These are phyloP conservation scores for Tetrahymena malaccensis DNA, from an alignment of 73 alveolate species.

Conservation along the genomic window DNA sequence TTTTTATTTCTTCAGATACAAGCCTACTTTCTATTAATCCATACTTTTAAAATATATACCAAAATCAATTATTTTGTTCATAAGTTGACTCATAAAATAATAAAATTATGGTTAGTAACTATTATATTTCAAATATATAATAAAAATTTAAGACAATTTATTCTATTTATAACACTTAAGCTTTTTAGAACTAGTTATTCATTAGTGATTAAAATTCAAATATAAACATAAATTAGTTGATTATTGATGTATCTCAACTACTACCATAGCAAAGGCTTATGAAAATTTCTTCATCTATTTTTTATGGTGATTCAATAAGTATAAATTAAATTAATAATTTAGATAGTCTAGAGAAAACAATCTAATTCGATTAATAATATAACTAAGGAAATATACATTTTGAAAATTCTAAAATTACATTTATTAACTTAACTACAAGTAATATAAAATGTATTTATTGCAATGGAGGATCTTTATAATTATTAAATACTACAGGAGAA, in stretches of 20 bases:
- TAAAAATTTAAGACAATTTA: background rate
- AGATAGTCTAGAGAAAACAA: background rate
- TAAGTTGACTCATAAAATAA: background rate
- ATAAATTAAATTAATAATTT: background rate
- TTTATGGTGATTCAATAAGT: background rate
- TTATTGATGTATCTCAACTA: background rate
- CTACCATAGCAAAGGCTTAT: background rate
- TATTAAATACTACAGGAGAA: background rate
- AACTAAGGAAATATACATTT: background rate
- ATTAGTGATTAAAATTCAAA: background rate
- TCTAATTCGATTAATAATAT: background rate
- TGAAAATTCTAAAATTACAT: background rate
- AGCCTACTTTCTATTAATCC: background rate
- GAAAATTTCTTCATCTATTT: background rate
- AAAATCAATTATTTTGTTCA: background rate
- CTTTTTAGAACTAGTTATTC: background rate
- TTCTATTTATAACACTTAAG: background rate
- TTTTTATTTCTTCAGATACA: background rate
- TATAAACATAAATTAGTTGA: background rate
- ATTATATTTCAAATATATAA: background rate
- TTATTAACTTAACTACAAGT: background rate
- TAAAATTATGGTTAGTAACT: background rate
- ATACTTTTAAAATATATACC: background rate
- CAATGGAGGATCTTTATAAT: background rate
- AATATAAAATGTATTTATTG: background rate